phyloP scores from a whole-genome alignment of 2,329 filamentous ascomycete genomes.

The Trichoderma aggressivum region DNA sequence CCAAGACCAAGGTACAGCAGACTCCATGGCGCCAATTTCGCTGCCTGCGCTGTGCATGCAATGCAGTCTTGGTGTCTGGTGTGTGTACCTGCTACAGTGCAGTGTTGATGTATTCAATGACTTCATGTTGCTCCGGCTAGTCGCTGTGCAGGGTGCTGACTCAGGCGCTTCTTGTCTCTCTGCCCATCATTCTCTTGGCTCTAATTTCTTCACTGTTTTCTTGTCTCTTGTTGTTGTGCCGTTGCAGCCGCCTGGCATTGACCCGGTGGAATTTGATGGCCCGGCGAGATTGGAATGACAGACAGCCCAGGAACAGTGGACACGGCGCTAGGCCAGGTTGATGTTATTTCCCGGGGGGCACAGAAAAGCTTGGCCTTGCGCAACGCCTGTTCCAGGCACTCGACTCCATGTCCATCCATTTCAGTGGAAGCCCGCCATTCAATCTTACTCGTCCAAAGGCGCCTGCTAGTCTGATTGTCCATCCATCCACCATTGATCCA shows the following conservation, averaged over 20 bases:
- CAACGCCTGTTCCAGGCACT: background rate
- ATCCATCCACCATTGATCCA: background rate
- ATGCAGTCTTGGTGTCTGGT: background rate
- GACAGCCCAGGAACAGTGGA: background rate
- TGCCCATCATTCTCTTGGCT: background rate
- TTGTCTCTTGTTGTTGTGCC: background rate
- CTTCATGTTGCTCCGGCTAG: too few species aligned
- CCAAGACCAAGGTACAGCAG: too few species aligned
- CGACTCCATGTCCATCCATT: background rate
- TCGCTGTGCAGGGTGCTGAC: background rate
- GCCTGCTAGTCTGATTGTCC: background rate
- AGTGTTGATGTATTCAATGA: background rate
- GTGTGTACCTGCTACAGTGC: background rate
- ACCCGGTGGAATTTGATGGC: background rate
- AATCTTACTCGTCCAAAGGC: background rate
- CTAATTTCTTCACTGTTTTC: background rate
- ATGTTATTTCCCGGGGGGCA: slow-evolving; percentile 2
- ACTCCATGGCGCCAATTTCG: background rate
- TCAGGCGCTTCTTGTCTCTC: background rate
- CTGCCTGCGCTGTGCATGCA: background rate
- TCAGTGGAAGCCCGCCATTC: too few species aligned
- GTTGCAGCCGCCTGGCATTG: background rate
- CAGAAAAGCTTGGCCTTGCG: background rate
- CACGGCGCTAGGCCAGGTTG: background rate
- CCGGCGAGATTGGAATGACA: slow-evolving; percentile 5